Conservation (phyloP, 129 eudicot species). For the Calendula officinalis region DNA sequence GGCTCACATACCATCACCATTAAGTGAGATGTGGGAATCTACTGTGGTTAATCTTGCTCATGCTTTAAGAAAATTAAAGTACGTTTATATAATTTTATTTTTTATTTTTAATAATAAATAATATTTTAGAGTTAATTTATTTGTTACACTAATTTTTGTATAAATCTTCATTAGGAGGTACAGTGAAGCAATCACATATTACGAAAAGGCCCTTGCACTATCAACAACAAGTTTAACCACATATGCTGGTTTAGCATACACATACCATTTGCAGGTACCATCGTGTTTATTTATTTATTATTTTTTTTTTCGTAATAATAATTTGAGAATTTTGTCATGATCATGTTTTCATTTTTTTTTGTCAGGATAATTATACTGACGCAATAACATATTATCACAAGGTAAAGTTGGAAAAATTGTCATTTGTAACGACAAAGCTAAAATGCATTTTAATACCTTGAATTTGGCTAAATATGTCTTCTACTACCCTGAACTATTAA, state of each 20-base stretch:
- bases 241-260: slow-evolving; percentile 93
- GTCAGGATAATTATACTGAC: slow-evolving; percentile 73
- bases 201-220: slow-evolving; percentile 90
- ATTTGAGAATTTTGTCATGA: not conserved
- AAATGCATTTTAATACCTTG: too few relatives aligned
- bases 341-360: not conserved
- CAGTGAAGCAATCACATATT: slow-evolving; percentile 76
- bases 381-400: slow-evolving; percentile 87
- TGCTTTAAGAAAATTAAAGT: slow-evolving; percentile 77
- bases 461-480: too few relatives aligned
- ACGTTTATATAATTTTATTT: slow-evolving; percentile 10
- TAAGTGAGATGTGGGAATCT: slow-evolving; percentile 92
- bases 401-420: slow-evolving; percentile 34
- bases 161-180: slow-evolving; percentile 55
- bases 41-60: slow-evolving; percentile 96
- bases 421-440: not conserved
- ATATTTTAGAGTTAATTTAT: not conserved
- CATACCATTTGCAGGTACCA: slow-evolving; percentile 86
- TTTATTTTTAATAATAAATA: not conserved
- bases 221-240: slow-evolving; percentile 85
- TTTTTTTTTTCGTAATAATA: not conserved
- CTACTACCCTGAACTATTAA: too few relatives aligned
- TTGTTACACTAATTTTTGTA: not conserved
- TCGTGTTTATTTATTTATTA: not conserved
- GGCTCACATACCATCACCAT: slow-evolving; percentile 66